A percentile compares a stretch with the other conserved stretches of the same genome.
Conservation (phyloP, 1,284 basidiomycete species). For the Pyrrhoderma lamaoense region DNA sequence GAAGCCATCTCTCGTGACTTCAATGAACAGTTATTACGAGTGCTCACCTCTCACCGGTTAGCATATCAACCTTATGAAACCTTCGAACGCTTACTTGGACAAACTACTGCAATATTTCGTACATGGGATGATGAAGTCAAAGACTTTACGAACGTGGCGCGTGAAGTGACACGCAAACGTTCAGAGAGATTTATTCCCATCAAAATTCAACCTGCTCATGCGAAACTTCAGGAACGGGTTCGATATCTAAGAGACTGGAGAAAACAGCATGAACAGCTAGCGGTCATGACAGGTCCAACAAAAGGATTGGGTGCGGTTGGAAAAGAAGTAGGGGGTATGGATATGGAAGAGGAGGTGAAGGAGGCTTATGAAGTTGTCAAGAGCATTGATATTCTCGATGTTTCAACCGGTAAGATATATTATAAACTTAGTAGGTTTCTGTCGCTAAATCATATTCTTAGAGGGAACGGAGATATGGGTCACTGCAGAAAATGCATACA, state of each 20-base stretch:
- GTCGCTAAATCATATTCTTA: constrained; percentile 25
- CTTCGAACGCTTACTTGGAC: constrained; percentile 79
- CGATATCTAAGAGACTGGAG: constrained; percentile 88
- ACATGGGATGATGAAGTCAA: constrained; percentile 98
- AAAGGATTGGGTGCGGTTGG: constrained; percentile 71
- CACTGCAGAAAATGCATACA: constrained; percentile 94
- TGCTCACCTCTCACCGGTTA: constrained; percentile 84
- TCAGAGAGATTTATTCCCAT: constrained; percentile 95
- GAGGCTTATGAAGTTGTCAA: constrained; percentile 94
- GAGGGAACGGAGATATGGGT: constrained; percentile 99
- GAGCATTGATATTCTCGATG: constrained; percentile 93
- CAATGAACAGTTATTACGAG: constrained; percentile 88
- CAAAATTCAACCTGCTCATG: constrained; percentile 89
- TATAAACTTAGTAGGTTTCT: not conserved
- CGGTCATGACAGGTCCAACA: constrained; percentile 94
- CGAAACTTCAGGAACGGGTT: constrained; percentile 84
- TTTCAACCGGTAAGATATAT: constrained; percentile 62
- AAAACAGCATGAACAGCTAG: constrained; percentile 95
- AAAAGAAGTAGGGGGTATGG: constrained; percentile 75
- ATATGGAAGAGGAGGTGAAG: constrained; percentile 97
- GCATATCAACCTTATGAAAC: constrained; percentile 93
- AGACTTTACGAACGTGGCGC: constrained; percentile 95
- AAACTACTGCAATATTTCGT: constrained; percentile 79
- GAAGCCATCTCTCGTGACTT: constrained; percentile 98
- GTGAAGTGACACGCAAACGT: constrained; percentile 90